Conservation (phyloP, 2,329 filamentous ascomycete species). For the Epichloe baconii region DNA sequence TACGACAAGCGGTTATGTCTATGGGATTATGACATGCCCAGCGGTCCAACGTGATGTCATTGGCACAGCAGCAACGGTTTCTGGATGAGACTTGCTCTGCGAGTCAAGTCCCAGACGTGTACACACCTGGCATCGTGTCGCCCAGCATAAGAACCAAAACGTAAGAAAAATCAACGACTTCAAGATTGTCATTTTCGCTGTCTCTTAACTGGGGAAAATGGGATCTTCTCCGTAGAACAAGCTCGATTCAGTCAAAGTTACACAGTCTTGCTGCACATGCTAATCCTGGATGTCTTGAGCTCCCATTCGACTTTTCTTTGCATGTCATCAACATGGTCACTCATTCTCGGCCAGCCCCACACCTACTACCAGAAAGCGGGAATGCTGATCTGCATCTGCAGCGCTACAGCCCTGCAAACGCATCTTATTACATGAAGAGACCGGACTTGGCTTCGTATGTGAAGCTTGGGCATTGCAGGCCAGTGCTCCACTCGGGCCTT, state of each 20-base stretch:
- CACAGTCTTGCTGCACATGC: not conserved
- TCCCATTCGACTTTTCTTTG: not conserved
- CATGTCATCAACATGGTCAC: no score
- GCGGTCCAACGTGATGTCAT: not conserved
- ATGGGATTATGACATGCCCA: slow-evolving; percentile 33
- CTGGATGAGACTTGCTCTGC: not conserved
- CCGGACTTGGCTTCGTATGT: not conserved
- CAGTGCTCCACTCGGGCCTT: no score
- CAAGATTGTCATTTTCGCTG: no score
- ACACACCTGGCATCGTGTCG: not conserved
- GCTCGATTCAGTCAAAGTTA: no score
- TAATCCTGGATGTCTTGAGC: no score
- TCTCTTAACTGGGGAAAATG: no score
- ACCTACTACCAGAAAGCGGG: not conserved
- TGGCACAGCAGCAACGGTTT: not conserved
- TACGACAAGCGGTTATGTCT: slow-evolving; percentile 60
- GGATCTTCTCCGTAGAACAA: no score
- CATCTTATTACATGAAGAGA: not conserved
- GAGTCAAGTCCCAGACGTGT: not conserved
- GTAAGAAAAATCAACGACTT: no score
- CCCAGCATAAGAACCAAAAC: not conserved
- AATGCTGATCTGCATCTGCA: not conserved
- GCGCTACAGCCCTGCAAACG: not conserved
- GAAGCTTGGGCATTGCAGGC: not conserved
- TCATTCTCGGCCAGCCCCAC: not conserved